Conservation (phyloP, 495 filamentous ascomycete genomes). For the Penicillium maclennaniae region DNA sequence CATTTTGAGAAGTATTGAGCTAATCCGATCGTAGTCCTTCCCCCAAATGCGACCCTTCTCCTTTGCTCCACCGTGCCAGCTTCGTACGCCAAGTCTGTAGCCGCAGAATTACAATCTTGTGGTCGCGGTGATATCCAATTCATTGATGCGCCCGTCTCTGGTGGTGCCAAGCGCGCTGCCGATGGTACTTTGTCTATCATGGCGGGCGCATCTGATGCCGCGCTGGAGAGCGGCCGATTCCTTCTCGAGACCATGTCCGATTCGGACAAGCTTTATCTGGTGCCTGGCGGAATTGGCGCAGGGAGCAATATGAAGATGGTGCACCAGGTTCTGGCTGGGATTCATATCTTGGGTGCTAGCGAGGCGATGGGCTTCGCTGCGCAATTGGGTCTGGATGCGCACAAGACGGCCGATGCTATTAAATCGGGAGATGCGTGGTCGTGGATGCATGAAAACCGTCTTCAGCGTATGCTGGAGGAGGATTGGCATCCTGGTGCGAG, state of each 20-base stretch:
- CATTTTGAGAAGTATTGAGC: not conserved
- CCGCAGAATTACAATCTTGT: constrained; percentile 46
- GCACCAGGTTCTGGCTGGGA: constrained; percentile 76
- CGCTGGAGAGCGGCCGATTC: constrained; percentile 54
- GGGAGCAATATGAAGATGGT: constrained; percentile 90
- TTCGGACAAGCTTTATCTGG: constrained; percentile 63
- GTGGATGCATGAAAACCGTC: constrained; percentile 81
- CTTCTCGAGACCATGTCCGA: constrained; percentile 61
- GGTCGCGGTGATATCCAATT: constrained; percentile 63
- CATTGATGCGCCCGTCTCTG: constrained; percentile 73
- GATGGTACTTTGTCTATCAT: constrained; percentile 79
- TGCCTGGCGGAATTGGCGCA: constrained; percentile 67
- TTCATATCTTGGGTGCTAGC: constrained; percentile 67
- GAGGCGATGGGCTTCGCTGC: constrained; percentile 74
- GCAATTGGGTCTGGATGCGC: constrained; percentile 60
- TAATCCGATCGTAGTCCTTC: constrained; percentile 35
- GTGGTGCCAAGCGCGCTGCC: constrained; percentile 69
- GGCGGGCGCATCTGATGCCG: constrained; percentile 58
- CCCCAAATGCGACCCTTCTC: constrained; percentile 57
- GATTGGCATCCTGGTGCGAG: constrained; percentile 62
- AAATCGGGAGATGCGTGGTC: constrained; percentile 59
- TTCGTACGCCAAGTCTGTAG: constrained; percentile 58
- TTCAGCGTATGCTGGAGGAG: constrained; percentile 63
- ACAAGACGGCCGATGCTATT: constrained; percentile 52
- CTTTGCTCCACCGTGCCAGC: constrained; percentile 74